Conservation (phyloP, 176 grass and related monocot genomes). For the Triticum aestivum region DNA sequence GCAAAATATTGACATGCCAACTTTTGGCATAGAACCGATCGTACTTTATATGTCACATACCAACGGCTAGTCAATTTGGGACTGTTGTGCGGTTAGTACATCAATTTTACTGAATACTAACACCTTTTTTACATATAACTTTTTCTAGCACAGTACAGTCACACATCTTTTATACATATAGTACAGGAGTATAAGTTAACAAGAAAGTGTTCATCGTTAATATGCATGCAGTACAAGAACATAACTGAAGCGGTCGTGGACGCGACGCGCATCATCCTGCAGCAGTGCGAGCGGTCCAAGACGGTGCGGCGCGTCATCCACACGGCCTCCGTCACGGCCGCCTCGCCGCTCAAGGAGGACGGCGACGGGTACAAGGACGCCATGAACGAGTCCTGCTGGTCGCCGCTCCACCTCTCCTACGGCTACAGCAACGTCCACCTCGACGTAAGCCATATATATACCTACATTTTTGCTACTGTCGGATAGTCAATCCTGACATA, state of each 20-base stretch:
- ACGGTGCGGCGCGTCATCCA: conserved; percentile 68
- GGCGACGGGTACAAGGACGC: conserved; percentile 22
- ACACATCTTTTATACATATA: no score
- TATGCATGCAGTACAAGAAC: conserved; percentile 45
- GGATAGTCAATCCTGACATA: neutral
- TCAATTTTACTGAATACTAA: no score
- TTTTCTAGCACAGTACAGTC: no score
- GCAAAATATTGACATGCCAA: no score
- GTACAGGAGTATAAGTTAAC: no score
- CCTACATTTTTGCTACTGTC: no score
- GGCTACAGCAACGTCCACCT: conserved; percentile 15
- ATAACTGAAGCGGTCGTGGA: conserved; percentile 44
- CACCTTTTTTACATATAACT: no score
- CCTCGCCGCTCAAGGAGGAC: conserved; percentile 56
- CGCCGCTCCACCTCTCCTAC: conserved; percentile 46
- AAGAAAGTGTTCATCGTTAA: neutral
- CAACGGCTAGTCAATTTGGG: no score
- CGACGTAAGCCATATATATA: conserved; percentile 28
- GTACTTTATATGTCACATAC: no score
- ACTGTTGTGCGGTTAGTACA: no score
- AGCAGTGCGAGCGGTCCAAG: conserved; percentile 46
- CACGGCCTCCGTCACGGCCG: conserved; percentile 54
- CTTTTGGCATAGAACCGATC: no score
- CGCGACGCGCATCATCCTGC: conserved; percentile 47
- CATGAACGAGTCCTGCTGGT: conserved; percentile 63